Evolutionary conservation across 805 yeast species (phyloP), one percentile per base, ranked within the genome.

Genomic region (Zygosaccharomyces kombuchaensis): DNA sequence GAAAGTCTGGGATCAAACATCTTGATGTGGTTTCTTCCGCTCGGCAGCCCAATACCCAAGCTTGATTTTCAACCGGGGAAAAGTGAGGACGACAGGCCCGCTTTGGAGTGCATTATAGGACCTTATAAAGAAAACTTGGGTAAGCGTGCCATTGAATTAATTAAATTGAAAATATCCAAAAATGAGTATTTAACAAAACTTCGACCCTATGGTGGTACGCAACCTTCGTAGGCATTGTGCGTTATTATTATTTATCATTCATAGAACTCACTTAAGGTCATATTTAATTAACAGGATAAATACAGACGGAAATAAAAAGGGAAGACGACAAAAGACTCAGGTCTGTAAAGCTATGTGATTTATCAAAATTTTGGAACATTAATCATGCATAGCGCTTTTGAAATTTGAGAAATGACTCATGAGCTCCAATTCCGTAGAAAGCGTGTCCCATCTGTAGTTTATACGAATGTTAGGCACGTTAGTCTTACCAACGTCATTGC

Each of bases 391-490:
- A 2, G 40, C 47, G 19, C 49, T 48, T 19, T 47, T 54, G 40
- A 55, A 55, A 13, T 53, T 46, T 10, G 82, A 73, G 59, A 84
- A 86, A 47, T 75, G 76, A 2, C 77, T 72, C 14, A 85, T 78
- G 49, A 89, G 72, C 51, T 82, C 88, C 47, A 78, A 77, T 61
- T 86, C 90, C 25, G 86, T 79, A 30, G 71, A 64, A 45, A 84
- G 71, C 0, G 97, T 90, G 56, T 90, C 96, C 47, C 77, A 76
- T 63, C 99, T 78, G 65, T 86, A 93, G 14, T 82, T 80, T 27
- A 84, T 78, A 60, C 99, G 80, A 41, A 90, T 83, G 54, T 84
- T 82, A 1, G 99, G 99, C 41, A 93, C 96, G 62, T 93, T 93
- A 2, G 97, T 87, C 72, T 89, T 93, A 58, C 87, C 96, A 40